phyloP scores from a whole-genome alignment of 106 monocot species.

The Apostasia ramifera region DNA sequence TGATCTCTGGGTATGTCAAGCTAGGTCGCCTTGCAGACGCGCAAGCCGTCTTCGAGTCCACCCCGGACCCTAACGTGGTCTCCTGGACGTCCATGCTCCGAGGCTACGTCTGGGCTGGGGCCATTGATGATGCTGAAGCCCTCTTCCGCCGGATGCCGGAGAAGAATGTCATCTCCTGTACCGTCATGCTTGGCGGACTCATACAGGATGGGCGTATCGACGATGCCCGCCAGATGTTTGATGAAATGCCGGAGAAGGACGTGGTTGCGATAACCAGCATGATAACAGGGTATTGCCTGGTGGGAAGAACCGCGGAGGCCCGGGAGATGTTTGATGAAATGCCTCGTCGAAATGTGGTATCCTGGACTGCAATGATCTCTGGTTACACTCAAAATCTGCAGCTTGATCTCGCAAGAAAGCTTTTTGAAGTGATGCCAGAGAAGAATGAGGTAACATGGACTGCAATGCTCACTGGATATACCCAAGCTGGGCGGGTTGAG shows the following conservation, averaged over 20 bases:
- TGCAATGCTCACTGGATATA: slow-evolving; percentile 73
- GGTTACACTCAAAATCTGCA: slow-evolving; percentile 51
- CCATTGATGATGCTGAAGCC: slow-evolving; percentile 39
- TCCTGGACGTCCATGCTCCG: slow-evolving; percentile 73
- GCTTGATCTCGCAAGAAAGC: slow-evolving; percentile 64
- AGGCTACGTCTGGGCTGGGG: slow-evolving; percentile 28
- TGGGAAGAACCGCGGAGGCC: slow-evolving; percentile 42
- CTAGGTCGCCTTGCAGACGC: slow-evolving; percentile 11
- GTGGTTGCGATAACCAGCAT: slow-evolving; percentile 67
- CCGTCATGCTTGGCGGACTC: slow-evolving; percentile 69
- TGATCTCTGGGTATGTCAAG: slow-evolving; percentile 26
- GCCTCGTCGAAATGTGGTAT: slow-evolving; percentile 58
- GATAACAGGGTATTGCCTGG: slow-evolving; percentile 57
- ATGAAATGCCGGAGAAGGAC: slow-evolving; percentile 69
- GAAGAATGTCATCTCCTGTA: slow-evolving; percentile 66
- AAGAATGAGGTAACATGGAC: slow-evolving; percentile 90
- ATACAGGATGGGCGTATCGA: slow-evolving; percentile 39
- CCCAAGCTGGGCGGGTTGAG: slow-evolving; percentile 33
- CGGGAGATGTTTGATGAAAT: slow-evolving; percentile 66
- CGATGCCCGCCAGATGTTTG: slow-evolving; percentile 47
- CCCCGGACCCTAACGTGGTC: slow-evolving; percentile 53
- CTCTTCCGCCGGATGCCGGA: slow-evolving; percentile 61
- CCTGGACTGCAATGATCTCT: slow-evolving; percentile 80
- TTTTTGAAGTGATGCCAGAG: slow-evolving; percentile 91
- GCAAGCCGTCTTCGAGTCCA: slow-evolving; percentile 34